Base-by-base conservation (phyloP, 176 grass and related monocot genomes). In the Oryza australiensis region DNA sequence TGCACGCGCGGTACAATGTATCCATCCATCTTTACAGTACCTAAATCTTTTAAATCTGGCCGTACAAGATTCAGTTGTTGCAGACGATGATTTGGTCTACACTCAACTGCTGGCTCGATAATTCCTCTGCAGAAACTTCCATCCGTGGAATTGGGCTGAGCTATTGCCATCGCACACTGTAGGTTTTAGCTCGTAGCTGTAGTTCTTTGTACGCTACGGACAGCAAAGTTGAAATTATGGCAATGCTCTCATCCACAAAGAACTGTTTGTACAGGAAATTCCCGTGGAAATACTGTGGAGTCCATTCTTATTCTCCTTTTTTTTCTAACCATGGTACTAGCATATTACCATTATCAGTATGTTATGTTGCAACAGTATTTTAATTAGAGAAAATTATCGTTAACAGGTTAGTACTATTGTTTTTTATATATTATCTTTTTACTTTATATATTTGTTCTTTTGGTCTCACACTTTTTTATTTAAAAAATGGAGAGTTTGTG, bases 51-150 rank as follows among this genome's bases (percentile, higher is more conserved):
- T 3, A 72, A 82, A 85, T 85, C 83, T 40, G 32, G 18, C 78
- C 83, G 87, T 89, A 89, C 73, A n/a, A 83, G 78, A 88, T 84
- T 77, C 46, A 55, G 84, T 84, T 46, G 87, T 45, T 89, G 84
- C 63, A 37, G 24, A 64, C 15, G 65, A 78, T 53, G 91, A 89
- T 89, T 57, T 64, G 59, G 76, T 84, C 66, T 73, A 62, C 64
- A n/a, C 67, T 82, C 42, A 4, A 24, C 27, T 40, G 6, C 57
- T 70, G 18, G 6, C 53, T 26, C 33, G 33, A 37, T 51, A 24
- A 68, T 69, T 35, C 9, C n/a, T 26, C 70, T 48, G 12, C 24
- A 57, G 26, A 45, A 70, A 57, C 23, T 26, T 66, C 13, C 7
- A 20, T 11, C 30, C 7, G 30, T 27, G 30, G 63, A 63, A 55